Evolutionary conservation across 495 filamentous ascomycete species (phyloP), one percentile per base, ranked within the genome.

Genomic region (Neurospora sp.): DNA sequence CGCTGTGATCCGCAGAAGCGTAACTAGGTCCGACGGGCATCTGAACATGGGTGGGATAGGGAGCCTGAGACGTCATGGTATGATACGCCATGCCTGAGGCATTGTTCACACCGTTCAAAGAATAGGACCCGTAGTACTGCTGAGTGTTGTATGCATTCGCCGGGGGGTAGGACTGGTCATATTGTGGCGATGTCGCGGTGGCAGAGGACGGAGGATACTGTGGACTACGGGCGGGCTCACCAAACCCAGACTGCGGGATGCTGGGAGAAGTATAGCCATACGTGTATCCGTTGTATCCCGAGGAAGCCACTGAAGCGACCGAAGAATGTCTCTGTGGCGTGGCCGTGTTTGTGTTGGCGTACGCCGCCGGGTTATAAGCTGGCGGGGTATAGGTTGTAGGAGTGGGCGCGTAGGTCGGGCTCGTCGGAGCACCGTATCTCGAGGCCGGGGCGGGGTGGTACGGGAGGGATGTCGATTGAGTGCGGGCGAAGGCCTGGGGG

Each of bases 401-500:
- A 4, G 77, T 74, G 10, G 78, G 42, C 22, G 71, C 73, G 72
- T 79, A 80, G 14, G 77, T 79, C 71, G 77, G 78, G 74, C 80
- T 82, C 71, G 73, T 75, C 41, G 81, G 73, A 31, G 77, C 72
- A 39, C 69, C 71, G 41, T 80, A 82, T 72, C 83, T 80, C 27
- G 80, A 69, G 14, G 74, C 68, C 2, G 82, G 81, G 48, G 80
- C 78, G 61, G 82, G 83, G 46, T 82, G 82, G 68, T 82, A 85
- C 39, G 82, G 86, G 39, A 83, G 73, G n/a, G 79, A 79, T 3
- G 80, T 82, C 22, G 90, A 88, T 65, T 92, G 87, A 4, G 91
- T 86, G 10, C 88, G 83, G 65, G 86, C 88, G 79, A 94, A 98
- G 70, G 91, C 83, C 80, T 94, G 93, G 2, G 94, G 94, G 75